Evolutionary conservation across 2,329 filamentous ascomycete species (phyloP), one percentile per base, ranked within the genome.

Genomic region (Penicillium sp.): DNA sequence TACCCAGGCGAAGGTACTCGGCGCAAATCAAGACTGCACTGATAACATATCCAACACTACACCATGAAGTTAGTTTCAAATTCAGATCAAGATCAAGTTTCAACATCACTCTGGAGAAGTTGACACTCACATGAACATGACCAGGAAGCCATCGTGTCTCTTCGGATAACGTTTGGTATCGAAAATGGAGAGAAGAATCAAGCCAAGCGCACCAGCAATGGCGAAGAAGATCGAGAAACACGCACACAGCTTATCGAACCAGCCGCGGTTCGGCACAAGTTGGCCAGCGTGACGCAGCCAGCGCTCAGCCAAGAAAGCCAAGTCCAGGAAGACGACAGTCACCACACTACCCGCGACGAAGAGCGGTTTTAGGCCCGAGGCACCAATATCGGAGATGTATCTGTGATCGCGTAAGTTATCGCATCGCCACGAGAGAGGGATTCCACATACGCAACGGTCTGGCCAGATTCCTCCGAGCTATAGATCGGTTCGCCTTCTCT

Each of bases 11-110:
- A 65, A 94, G 87, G 71, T 95, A 96, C 71, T 96, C 91, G 76
- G 84, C 85, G 77, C 92, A 96, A 60, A 93, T 88, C 72, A 92
- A 93, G 61, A 96, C 81, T 51, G 93, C 92, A 4, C 86, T 90
- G 49, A 96, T 68, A 49, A 96, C 77, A 70, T 95, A 97, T 31
- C 90, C 94, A 13, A 73, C 85, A 50, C 73, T 76, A 6, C 7
- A 24, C 10, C 6, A 13, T 9, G 31, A 39, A 12, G 26, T 57
- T 21, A 48, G 47, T 46, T 46, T 4, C 1, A 4, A 10, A 4
- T 13, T 21, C 18, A 6, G 12, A 21, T 6, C 18, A 21, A 21
- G 18, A 21, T 21, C 18, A 21, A 6, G 2, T 10, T 43, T 8
- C 31, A 7, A 26, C 2, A 5, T 26, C 24, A 4, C 24, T 26